These are phyloP conservation scores for Fomitopsis pinicola DNA, from an alignment of 1,284 basidiomycete species.

Conservation along the genomic window DNA sequence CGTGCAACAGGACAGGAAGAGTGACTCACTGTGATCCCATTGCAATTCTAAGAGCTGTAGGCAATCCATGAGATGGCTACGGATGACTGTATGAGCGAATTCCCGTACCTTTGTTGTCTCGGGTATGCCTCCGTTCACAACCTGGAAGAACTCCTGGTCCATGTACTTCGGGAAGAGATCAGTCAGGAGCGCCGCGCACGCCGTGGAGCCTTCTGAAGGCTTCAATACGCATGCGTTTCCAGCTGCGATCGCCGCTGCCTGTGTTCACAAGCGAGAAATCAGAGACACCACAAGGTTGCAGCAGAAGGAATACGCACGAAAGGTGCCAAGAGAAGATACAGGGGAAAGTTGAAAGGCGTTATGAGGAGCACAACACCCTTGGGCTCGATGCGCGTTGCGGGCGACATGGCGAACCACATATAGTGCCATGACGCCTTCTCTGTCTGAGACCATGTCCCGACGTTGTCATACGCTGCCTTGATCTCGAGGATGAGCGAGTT, in stretches of 20 bases:
- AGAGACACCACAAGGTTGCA: no score
- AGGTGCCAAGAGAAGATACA: slow-evolving; percentile 50
- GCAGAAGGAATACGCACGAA: slow-evolving; percentile 29
- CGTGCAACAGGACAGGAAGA: no score
- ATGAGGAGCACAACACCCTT: slow-evolving; percentile 74
- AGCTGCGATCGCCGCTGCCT: slow-evolving; percentile 68
- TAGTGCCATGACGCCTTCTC: slow-evolving; percentile 56
- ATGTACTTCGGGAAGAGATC: slow-evolving; percentile 81
- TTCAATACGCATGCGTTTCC: slow-evolving; percentile 75
- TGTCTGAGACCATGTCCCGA: slow-evolving; percentile 77
- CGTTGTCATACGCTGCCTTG: slow-evolving; percentile 56
- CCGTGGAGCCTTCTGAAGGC: slow-evolving; percentile 71
- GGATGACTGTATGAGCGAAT: neutral
- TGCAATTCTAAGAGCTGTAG: slow-evolving; percentile 64
- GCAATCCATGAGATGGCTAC: neutral
- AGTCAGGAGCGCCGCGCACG: slow-evolving; percentile 62
- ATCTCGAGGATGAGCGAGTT: slow-evolving; percentile 53
- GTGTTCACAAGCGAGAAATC: neutral
- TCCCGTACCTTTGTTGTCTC: slow-evolving; percentile 62
- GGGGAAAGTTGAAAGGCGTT: slow-evolving; percentile 54
- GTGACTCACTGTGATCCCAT: slow-evolving; percentile 77
- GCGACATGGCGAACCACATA: slow-evolving; percentile 52
- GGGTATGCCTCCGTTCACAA: slow-evolving; percentile 72
- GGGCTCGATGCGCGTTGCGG: slow-evolving; percentile 67
- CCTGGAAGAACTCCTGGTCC: slow-evolving; percentile 62